Conservation (phyloP, 352 stramenopile genomes). For the Globisporangium okanoganense region DNA sequence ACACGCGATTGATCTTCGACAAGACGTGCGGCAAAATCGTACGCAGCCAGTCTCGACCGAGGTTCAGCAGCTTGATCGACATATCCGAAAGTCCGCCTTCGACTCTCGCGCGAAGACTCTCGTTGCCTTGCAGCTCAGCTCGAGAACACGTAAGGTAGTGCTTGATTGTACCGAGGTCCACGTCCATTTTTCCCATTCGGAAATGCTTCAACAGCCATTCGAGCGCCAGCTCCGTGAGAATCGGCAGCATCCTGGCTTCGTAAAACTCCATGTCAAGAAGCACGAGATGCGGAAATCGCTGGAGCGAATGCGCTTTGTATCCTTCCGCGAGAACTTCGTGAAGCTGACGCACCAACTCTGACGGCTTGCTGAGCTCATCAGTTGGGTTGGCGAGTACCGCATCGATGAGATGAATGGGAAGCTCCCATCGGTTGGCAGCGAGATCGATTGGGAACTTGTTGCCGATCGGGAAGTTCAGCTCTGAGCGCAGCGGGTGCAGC, state of each 20-base stretch:
- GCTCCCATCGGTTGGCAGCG: constrained; percentile 87
- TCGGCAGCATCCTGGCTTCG: constrained; percentile 87
- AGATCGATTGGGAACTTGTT: constrained; percentile 91
- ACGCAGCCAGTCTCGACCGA: constrained; percentile 96
- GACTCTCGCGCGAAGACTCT: constrained; percentile 75
- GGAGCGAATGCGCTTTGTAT: constrained; percentile 91
- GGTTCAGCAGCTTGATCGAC: constrained; percentile 98
- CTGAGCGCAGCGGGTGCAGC: constrained; percentile 86
- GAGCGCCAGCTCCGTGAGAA: constrained; percentile 89
- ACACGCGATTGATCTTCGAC: constrained; percentile 99
- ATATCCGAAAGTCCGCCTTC: constrained; percentile 67
- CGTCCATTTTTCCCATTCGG: constrained; percentile 93
- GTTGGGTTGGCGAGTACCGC: constrained; percentile 76
- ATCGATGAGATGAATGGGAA: constrained; percentile 94
- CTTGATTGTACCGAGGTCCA: constrained; percentile 68
- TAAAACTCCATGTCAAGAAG: constrained; percentile 98
- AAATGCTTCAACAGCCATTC: constrained; percentile 85
- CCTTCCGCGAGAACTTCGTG: constrained; percentile 90
- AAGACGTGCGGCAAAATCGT: constrained; percentile 98
- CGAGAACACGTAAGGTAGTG: constrained; percentile 68
- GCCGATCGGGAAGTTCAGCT: constrained; percentile 91
- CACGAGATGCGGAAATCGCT: constrained; percentile 97
- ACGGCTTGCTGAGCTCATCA: constrained; percentile 6
- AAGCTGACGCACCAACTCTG: constrained; percentile 50
- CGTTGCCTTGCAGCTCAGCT: constrained; percentile 60